Percentiles rank a stretch among this genome's conserved stretches.
Evolutionary conservation across 495 filamentous ascomycete species (phyloP).

Genomic region (Lasiosphaeris hirsuta): DNA sequence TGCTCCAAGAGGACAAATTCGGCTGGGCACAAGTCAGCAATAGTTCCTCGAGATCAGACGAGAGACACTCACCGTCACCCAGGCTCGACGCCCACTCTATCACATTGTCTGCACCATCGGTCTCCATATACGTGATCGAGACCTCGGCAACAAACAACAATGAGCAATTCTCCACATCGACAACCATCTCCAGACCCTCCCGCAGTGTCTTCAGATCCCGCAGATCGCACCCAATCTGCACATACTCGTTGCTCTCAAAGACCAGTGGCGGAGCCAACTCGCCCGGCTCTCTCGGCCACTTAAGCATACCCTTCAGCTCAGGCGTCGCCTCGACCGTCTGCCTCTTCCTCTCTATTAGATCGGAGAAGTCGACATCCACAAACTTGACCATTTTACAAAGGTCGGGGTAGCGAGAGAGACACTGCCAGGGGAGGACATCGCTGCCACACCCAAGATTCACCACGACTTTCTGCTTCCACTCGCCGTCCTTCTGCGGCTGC

Average conservation of each 20-base stretch:
- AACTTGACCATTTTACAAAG: slow-evolving; percentile 58
- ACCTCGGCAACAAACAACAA: slow-evolving; percentile 86
- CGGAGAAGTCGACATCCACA: slow-evolving; percentile 83
- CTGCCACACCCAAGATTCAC: slow-evolving; percentile 91
- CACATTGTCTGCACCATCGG: slow-evolving; percentile 65
- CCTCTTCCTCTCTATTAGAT: slow-evolving; percentile 73
- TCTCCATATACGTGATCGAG: slow-evolving; percentile 87
- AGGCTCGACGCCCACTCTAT: slow-evolving; percentile 66
- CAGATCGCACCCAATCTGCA: slow-evolving; percentile 81
- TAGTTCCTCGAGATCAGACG: not conserved
- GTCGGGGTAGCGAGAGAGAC: slow-evolving; percentile 59
- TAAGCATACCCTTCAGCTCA: slow-evolving; percentile 47
- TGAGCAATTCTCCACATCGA: slow-evolving; percentile 53
- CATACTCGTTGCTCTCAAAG: slow-evolving; percentile 66
- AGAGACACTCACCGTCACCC: slow-evolving; percentile 51
- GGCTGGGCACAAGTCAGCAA: slow-evolving; percentile 23
- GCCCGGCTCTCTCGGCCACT: slow-evolving; percentile 3
- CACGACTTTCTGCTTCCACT: slow-evolving; percentile 61
- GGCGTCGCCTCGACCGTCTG: slow-evolving; percentile 58
- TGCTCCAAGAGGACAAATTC: slow-evolving; percentile 89
- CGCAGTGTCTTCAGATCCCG: slow-evolving; percentile 59
- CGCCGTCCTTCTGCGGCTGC: slow-evolving; percentile 37
- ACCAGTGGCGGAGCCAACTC: slow-evolving; percentile 30
- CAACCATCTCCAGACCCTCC: slow-evolving; percentile 49
- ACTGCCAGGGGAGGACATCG: slow-evolving; percentile 88